These are phyloP conservation scores for Galerina marginata DNA, from an alignment of 768 basidiomycete species.

Conservation along the genomic window DNA sequence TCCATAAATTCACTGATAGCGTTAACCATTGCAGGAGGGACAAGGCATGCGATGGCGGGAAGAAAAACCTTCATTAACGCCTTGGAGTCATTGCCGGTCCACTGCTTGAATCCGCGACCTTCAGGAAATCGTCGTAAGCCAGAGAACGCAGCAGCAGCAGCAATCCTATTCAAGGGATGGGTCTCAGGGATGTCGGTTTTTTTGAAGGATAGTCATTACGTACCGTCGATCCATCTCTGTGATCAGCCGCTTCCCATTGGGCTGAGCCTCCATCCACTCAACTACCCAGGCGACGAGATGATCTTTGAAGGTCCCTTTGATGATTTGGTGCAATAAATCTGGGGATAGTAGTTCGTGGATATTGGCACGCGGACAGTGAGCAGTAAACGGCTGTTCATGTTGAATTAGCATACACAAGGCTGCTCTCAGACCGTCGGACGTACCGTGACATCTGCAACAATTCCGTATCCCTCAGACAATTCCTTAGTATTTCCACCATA, in stretches of 20 bases:
- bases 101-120: conserved; percentile 38
- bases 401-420: not conserved
- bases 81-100: conserved; percentile 45
- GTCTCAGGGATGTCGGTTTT: not conserved
- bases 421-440: conserved; percentile 10
- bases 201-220: not conserved
- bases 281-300: conserved; percentile 40
- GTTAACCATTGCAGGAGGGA: conserved; percentile 30
- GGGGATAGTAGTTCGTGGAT: conserved; percentile 38
- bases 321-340: conserved; percentile 40
- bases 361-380: conserved; percentile 36
- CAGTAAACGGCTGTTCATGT: conserved; percentile 37
- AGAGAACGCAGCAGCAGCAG: conserved; percentile 30
- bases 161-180: conserved; percentile 25
- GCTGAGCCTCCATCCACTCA: conserved; percentile 25
- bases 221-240: conserved; percentile 37
- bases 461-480: conserved; percentile 33
- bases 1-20: conserved; percentile 31
- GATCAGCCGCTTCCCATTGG: conserved; percentile 26
- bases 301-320: conserved; percentile 44
- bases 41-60: conserved; percentile 31
- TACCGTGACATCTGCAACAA: conserved; percentile 37
- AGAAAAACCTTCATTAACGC: conserved; percentile 43
- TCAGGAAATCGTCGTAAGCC: conserved; percentile 34
- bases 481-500: not conserved